Evolutionary conservation across 2,329 filamentous ascomycete species (phyloP), one percentile per base, ranked within the genome.

Genomic region (Botrytis tulipae): DNA sequence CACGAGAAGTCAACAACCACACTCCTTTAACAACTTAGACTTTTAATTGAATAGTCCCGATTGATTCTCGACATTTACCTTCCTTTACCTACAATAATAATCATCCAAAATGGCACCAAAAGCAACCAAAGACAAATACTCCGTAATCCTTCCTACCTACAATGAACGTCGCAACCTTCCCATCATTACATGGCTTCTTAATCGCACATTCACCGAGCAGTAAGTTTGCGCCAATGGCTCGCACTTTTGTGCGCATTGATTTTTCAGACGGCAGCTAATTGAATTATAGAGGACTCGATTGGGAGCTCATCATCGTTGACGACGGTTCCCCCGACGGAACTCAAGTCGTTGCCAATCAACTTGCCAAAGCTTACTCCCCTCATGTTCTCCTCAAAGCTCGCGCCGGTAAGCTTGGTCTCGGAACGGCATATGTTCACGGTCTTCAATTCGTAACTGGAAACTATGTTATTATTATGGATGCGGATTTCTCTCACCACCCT

Each of bases 381-480:
- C 93, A 92, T 84, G 91, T 99, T 82, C 82, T 93, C 78, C 91
- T 99, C 77, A 93, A 96, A 84, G 89, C 94, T 37, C 95, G 97
- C 80, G 89, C 93, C 60, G 97, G 97, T 82, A 99, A 80, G 57
- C 74, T 79, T 22, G 78, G 80, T 44, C 70, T 80, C 1, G 79
- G 80, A 69, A 81, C 79, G 25, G 79, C 79, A 48, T 80, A 81
- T 54, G 75, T 80, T 32, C 79, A 81, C 59, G 80, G 79, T 65
- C 74, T 99, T 75, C 90, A 97, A 83, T 98, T 93, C 82, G 92
- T 88, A 37, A 94, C 91, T 35, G 96, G 96, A 80, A 98, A 97
- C 88, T 98, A 91, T 82, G 93, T 99, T 82, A 93, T 99, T 87
- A 99, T 99, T 88, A 99, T 99, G 96, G 96, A 99, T 86, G 96